Conservation (phyloP, 352 stramenopile species). For the Pseudoperonospora humuli region DNA sequence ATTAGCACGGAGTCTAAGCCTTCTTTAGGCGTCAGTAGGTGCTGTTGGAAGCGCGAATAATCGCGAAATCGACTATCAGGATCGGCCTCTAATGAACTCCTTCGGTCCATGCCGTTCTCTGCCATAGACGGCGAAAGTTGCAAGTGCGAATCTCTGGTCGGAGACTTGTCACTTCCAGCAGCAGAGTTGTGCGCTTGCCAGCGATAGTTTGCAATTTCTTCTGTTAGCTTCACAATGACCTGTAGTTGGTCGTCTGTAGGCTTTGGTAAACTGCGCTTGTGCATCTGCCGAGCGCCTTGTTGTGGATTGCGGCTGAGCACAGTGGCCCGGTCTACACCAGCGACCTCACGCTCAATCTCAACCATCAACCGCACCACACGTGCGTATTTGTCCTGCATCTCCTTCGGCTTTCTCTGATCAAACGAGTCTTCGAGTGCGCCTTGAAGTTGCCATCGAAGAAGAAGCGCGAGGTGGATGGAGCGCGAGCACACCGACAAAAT, state of each 20-base stretch:
- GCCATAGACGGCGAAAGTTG: constrained; percentile 31
- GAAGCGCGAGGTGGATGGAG: constrained; percentile 76
- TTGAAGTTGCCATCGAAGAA: constrained; percentile 85
- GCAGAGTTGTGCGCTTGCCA: constrained; percentile 34
- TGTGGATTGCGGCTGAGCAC: constrained; percentile 49
- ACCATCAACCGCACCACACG: constrained; percentile 80
- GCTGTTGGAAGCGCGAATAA: constrained; percentile 83
- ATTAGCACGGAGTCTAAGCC: constrained; percentile 45
- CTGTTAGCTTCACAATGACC: constrained; percentile 68
- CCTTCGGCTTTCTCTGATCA: constrained; percentile 61
- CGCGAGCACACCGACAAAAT: constrained; percentile 84
- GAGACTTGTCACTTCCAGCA: constrained; percentile 11
- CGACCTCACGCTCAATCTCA: constrained; percentile 79
- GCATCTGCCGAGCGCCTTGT: constrained; percentile 20
- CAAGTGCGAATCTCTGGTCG: constrained; percentile 23
- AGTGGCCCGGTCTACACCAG: constrained; percentile 53
- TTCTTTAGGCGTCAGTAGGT: constrained; percentile 72
- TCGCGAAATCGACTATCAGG: constrained; percentile 70
- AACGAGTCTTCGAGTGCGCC: constrained; percentile 79
- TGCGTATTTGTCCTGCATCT: constrained; percentile 84
- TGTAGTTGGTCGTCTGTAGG: constrained; percentile 80
- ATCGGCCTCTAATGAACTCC: constrained; percentile 31
- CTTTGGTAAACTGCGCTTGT: constrained; percentile 64
- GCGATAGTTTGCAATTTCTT: constrained; percentile 69
- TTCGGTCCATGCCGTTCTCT: constrained; percentile 11